Conservation (phyloP, 2,329 filamentous ascomycete genomes). For the Aspergillus candidus region DNA sequence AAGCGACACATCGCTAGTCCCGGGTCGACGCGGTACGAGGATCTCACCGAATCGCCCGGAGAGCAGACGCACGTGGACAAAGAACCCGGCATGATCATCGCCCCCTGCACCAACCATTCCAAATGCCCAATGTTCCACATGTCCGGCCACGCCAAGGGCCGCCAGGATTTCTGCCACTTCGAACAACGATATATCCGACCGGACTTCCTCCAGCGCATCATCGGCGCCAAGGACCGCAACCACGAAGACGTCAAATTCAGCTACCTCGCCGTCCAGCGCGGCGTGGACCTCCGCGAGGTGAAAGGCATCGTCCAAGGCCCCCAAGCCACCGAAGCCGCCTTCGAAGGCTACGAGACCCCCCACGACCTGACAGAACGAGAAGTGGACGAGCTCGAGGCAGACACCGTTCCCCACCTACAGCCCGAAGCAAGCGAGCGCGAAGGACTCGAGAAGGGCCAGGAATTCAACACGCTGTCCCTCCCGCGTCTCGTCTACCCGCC, state of each 20-base stretch:
- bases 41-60: slow-evolving; percentile 27
- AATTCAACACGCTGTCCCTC: slow-evolving; percentile 57
- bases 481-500: slow-evolving; percentile 74
- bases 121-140: slow-evolving; percentile 81
- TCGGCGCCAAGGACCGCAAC: slow-evolving; percentile 63
- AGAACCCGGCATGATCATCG: slow-evolving; percentile 57
- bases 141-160: slow-evolving; percentile 62
- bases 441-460: slow-evolving; percentile 13
- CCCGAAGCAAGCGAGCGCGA: slow-evolving; percentile 2
- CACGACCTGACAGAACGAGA: slow-evolving; percentile 22
- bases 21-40: slow-evolving; percentile 40
- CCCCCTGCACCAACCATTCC: slow-evolving; percentile 76
- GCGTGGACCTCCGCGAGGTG: slow-evolving; percentile 52
- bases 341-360: slow-evolving; percentile 61
- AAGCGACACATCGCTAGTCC: slow-evolving; percentile 65
- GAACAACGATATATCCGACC: slow-evolving; percentile 82
- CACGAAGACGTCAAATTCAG: slow-evolving; percentile 89
- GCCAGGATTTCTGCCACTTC: slow-evolving; percentile 90
- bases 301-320: slow-evolving; percentile 46
- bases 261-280: slow-evolving; percentile 79
- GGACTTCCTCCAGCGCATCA: slow-evolving; percentile 68
- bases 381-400: slow-evolving; percentile 7
- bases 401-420: not conserved
- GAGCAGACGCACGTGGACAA: slow-evolving; percentile 35
- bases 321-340: slow-evolving; percentile 59